Evolutionary conservation across 164 flowering plant species (phyloP).

Genomic region (Chimonanthus salicifolius): DNA sequence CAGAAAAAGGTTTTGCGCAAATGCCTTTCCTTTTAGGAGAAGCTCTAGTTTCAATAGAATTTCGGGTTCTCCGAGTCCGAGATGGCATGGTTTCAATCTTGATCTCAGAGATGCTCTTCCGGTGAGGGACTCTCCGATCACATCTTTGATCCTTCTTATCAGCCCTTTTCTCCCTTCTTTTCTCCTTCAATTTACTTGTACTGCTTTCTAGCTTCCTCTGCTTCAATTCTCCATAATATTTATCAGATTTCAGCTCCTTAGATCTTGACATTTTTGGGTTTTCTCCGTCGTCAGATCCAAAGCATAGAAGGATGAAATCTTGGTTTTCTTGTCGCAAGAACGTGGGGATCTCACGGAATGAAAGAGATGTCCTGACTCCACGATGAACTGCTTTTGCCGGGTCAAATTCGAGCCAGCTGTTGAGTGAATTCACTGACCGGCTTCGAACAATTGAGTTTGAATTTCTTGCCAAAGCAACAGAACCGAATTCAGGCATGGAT

Average conservation of each 20-base stretch:
- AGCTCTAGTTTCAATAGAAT: background rate
- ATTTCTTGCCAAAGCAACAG: background rate
- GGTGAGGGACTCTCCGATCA: background rate
- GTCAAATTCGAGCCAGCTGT: slow-evolving; percentile 33
- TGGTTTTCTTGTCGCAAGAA: slow-evolving; percentile 19
- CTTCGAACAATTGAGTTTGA: slow-evolving; percentile 36
- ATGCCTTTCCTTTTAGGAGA: slow-evolving; percentile 10
- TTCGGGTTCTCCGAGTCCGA: background rate
- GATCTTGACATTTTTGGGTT: slow-evolving; percentile 8
- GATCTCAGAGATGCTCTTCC: background rate
- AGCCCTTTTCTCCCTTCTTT: background rate
- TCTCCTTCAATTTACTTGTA: slow-evolving; percentile 10
- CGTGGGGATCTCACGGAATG: slow-evolving; percentile 52
- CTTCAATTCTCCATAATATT: slow-evolving; percentile 30
- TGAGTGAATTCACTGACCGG: slow-evolving; percentile 54
- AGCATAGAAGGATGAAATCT: slow-evolving; percentile 45
- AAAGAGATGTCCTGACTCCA: slow-evolving; percentile 42
- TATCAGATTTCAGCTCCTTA: slow-evolving; percentile 18
- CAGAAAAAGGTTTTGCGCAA: slow-evolving; percentile 1
- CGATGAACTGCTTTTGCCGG: slow-evolving; percentile 25
- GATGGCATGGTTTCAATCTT: background rate
- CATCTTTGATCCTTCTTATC: background rate
- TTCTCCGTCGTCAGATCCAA: slow-evolving; percentile 30
- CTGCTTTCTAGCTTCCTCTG: slow-evolving; percentile 14
- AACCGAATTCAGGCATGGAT: slow-evolving; percentile 27